Evolutionary conservation across 352 stramenopile species (phyloP), one percentile per base, ranked within the genome.

Genomic region (Phytophthora boehmeriae): DNA sequence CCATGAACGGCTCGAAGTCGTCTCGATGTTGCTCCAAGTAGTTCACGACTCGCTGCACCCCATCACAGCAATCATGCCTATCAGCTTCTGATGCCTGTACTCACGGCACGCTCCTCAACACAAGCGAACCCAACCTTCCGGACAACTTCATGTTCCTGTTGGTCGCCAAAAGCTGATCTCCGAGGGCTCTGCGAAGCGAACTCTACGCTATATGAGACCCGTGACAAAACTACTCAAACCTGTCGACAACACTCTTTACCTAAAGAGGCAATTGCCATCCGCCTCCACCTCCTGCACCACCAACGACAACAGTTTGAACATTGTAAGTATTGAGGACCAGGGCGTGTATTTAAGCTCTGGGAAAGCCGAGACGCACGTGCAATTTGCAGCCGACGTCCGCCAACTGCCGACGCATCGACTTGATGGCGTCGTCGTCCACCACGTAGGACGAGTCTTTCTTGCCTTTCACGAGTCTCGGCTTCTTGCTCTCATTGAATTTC

Each of bases 1-100:
- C 86, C 84, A 95, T 92, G 75, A 95, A 95, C 47, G 86, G 84
- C 59, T 93, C 82, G 63, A 95, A 91, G 50, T 93, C 80, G 27
- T 72, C 60, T 4, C 83, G 81, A 59, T 93, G 81, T 22, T 75
- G 65, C 53, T 91, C 78, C 28, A 95, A 80, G 51, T 86, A 92
- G 39, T 83, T 66, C 27, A 93, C 75, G 43, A 93, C 73, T 32
- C 78, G 79, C 86, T 95, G 53, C 16, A 46, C 5, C 35, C 23
- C 5, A 43, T 54, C 14, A 35, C 13, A 47, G 42, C 19, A 9
- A 4, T 4, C 34, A 39, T 22, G 14, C 3, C 8, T 19, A 50
- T 47, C 20, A 52, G 30, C 23, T 30, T 14, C 50, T 34, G 16
- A 45, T 27, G 22, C 16, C 30, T 5, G 28, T 30, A 11, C 16